Evolutionary conservation across 2,329 filamentous ascomycete species (phyloP).

Genomic region (Colletotrichum australisinense): DNA sequence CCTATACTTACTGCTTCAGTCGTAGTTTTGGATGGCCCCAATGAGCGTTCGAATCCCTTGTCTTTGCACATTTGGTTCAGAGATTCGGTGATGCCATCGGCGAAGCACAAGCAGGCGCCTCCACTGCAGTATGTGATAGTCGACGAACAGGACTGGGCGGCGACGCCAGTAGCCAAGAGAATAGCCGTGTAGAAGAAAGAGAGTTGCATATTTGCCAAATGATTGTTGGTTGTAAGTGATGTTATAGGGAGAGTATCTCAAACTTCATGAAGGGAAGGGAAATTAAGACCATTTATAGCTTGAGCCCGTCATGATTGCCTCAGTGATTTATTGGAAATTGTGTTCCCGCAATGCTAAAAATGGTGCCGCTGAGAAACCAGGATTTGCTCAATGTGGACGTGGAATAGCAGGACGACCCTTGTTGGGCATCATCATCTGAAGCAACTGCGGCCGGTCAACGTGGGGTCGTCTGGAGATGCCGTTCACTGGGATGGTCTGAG

Average conservation of each 20-base stretch:
- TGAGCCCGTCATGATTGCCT: background rate
- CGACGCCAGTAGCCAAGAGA: background rate
- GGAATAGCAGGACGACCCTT: background rate
- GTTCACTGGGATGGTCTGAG: background rate
- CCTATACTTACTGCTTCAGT: background rate
- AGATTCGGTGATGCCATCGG: background rate
- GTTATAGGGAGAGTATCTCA: no score
- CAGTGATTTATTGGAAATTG: no score
- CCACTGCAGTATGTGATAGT: slow-evolving; percentile 8
- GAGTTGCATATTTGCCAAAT: background rate
- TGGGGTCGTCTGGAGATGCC: background rate
- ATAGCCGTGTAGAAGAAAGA: background rate
- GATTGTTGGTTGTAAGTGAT: background rate
- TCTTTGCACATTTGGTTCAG: background rate
- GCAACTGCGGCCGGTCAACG: background rate
- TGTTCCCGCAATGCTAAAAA: no score
- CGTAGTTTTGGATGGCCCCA: slow-evolving; percentile 6
- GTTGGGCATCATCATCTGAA: background rate
- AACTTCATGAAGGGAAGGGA: background rate
- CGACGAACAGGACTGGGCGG: background rate
- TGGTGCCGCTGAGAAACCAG: no score
- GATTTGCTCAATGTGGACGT: background rate
- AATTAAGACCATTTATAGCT: background rate
- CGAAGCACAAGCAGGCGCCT: background rate
- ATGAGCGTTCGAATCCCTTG: slow-evolving; percentile 9